phyloP scores from a whole-genome alignment of 2,329 filamentous ascomycete species.

The Fusarium palustre region DNA sequence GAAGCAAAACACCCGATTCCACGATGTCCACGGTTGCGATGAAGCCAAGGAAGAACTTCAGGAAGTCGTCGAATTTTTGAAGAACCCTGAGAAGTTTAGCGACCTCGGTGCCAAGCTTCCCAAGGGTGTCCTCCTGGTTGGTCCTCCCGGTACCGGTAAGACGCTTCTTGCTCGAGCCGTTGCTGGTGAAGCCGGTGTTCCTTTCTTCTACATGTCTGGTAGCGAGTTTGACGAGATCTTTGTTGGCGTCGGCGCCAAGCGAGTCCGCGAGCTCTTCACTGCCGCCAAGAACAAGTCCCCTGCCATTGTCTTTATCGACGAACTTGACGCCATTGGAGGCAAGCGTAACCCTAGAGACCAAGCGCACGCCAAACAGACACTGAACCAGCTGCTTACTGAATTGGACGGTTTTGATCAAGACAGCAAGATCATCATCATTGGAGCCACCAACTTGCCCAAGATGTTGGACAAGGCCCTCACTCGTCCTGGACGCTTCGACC shows the following conservation, averaged over 20 bases:
- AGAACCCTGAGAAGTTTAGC: constrained; percentile 92
- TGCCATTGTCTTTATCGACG: constrained; percentile 95
- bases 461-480: constrained; percentile 94
- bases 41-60: constrained; percentile 98
- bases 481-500: constrained; percentile 93
- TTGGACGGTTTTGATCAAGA: constrained; percentile 97
- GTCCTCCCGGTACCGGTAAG: constrained; percentile 97
- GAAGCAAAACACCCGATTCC: constrained; percentile 90
- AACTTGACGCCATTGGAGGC: constrained; percentile 92
- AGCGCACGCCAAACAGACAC: constrained; percentile 94
- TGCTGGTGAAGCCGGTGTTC: constrained; percentile 95
- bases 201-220: constrained; percentile 99
- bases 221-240: constrained; percentile 99
- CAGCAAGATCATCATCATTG: constrained; percentile 94
- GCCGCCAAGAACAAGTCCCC: constrained; percentile 88
- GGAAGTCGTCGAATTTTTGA: constrained; percentile 95
- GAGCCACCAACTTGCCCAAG: constrained; percentile 95
- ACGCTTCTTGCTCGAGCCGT: constrained; percentile 95
- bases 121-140: constrained; percentile 94
- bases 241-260: constrained; percentile 95
- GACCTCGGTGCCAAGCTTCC: constrained; percentile 95
- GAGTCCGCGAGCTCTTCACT: constrained; percentile 91
- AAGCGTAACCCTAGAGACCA: constrained; percentile 94
- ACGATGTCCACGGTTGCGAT: constrained; percentile 95
- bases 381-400: constrained; percentile 97